Base-by-base conservation (phyloP, 192 early-diverging fungal genomes). In the Podila verticillata region DNA sequence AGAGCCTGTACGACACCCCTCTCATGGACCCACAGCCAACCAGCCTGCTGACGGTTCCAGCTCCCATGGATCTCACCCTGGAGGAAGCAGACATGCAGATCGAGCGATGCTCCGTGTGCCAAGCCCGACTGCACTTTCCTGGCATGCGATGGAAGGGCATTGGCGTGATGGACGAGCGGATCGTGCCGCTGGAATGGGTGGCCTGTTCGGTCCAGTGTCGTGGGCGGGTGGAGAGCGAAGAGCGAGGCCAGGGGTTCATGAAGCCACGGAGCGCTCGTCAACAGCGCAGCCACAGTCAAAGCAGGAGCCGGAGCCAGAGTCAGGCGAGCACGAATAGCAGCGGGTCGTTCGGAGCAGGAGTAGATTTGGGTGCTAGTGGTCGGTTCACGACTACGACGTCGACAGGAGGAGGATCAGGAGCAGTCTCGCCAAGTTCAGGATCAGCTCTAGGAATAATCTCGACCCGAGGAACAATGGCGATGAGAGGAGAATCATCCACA, bases 81-180 rank as follows among this genome's bases (percentile, higher is more conserved):
- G 61, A 54, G 5, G 77, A 80, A 36, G 61, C 34, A 20, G 77
- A 72, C 20, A 80, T 72, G 77, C 48, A 49, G 47, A 57, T 60
- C 28, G 77, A 72, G 47, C 66, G 54, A 31, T 80, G 77, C 51
- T 80, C 77, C 5, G 77, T 80, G 13, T 80, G 77, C 22, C 77
- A 80, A 13, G 67, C 59, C 36, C 64, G 77, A 48, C 65, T 80
- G 19, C 72, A 60, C 32, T 80, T 80, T 68, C 54, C 69, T 17
- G 77, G 77, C 9, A 63, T 72, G 66, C 58, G 77, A 3, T 80
- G 77, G 77, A 80, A 80, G 57, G 77, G 70, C 4, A 65, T 80
- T n/a, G 77, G 77, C 9, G 77, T 80, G 7, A 80, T 80, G 77
- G 77, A 80, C 59, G 77, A 80, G 61, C 66, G 69, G 34, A 80